Base-by-base conservation (phyloP, 371 early-diverging fungal species). In the Apophysomyces elegans region DNA sequence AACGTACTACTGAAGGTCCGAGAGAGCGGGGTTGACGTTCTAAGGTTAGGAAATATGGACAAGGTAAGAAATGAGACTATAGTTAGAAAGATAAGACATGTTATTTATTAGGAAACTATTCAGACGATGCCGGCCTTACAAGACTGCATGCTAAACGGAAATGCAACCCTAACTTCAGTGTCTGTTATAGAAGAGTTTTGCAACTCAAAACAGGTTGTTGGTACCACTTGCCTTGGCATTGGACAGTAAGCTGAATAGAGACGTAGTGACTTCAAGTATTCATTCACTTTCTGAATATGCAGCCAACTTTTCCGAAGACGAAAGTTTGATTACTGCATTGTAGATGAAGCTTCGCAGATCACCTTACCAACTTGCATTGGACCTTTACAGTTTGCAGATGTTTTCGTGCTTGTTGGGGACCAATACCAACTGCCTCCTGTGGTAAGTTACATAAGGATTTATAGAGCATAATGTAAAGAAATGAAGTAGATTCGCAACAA, bases 311-410 rank as follows among this genome's bases (percentile, higher is more conserved):
- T 93, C 41, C 68, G 78, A 9, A 83, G 87, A 46, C 86, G 95
- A 50, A 67, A 75, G 36, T 99, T 99, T 79, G 99, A 99, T 75
- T 97, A 92, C 76, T 99, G 96, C 72, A 96, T 99, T 57, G 91
- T 99, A 18, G 99, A 99, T 76, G 99, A 99, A 73, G 99, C 99
- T 7, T 95, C 99, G 1, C 99, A 99, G 74, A 88, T 98, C 43
- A 95, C 96, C 11, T 77, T 99, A 43, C 99, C 99, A 0, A 91
- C 92, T 1, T 91, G 95, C 65, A 67, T 99, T 44, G 98, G 99
- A 0, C 99, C 99, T 2, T 75, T 99, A 44, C 83, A 88, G n/a
- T 87, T 83, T 64, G 94, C 96, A 4, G 77, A 88, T 13, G 80
- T 70, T 11, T 98, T 99, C 88, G 90, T 99, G 14, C 81, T 99